Base-by-base conservation (phyloP, 2,329 filamentous ascomycete genomes). In the Penicillium sp. region DNA sequence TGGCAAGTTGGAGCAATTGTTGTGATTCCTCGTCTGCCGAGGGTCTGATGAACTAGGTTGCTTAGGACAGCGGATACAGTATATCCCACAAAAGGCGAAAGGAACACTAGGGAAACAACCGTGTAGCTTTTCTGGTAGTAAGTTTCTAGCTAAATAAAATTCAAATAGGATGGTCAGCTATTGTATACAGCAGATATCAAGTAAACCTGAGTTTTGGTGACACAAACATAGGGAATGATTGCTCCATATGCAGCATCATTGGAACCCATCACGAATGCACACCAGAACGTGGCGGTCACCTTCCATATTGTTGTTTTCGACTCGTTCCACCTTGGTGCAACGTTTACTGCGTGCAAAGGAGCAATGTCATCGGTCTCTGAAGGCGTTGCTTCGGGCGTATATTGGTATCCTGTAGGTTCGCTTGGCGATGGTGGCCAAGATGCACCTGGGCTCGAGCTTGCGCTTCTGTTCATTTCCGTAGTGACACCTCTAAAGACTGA, bases 11-110 rank as follows among this genome's bases (percentile, higher is more conserved):
- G 66, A 9, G 80, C 85, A 4, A 90, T 67, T 47, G 89, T 65
- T 10, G 88, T 86, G n/a, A 92, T 82, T 8, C 89, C 89, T 39
- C 86, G 80, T 68, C 90, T 88, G 31, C 89, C 89, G 46, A 75
- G 58, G 23, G 58, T 65, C 53, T 70, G 67, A 61, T 80, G 79
- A 37, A 80, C 66, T 18, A 58, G 55, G 54, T 78, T 77, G 59
- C 76, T 78, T 37, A 76, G 56, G 34, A 79, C 60, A 6, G 78
- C 77, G 1, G 78, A 73, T 7, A 72, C 46, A n/a, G 74, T 75
- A 66, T 80, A 81, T 23, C 79, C 78, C 4, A 74, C 64, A 52
- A 80, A 78, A 0, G 78, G 78, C 10, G 77, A 72, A 10, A 80
- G 69, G 67, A 81, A 81, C 50, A 81, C 69, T 15, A 80, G 64